Evolutionary conservation across 257 asterid genomes (phyloP).

Genomic region (Sherardia arvensis): DNA sequence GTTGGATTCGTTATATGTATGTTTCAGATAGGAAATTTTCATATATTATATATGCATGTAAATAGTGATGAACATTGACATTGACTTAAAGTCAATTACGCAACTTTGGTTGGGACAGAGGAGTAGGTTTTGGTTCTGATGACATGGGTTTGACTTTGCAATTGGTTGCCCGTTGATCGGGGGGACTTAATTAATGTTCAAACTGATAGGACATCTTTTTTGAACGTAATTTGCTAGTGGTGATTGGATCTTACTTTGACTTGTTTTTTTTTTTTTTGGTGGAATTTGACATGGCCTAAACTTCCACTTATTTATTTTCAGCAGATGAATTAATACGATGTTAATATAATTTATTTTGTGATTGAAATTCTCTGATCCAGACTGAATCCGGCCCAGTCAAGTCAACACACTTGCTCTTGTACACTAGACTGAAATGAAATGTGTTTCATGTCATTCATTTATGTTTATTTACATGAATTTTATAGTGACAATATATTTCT

Average conservation of each 20-base stretch:
- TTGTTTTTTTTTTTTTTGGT: background rate
- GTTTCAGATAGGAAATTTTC: no score
- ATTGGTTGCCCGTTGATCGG: background rate
- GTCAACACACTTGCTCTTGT: background rate
- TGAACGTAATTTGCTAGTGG: background rate
- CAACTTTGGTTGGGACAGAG: no score
- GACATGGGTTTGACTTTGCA: background rate
- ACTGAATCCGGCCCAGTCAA: background rate
- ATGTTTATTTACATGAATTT: background rate
- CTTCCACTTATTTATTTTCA: background rate
- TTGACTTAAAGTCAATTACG: no score
- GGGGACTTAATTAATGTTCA: background rate
- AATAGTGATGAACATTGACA: no score
- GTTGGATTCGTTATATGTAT: no score
- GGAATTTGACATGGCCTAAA: background rate
- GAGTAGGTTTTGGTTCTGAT: background rate
- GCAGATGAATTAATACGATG: background rate
- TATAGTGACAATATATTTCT: slow-evolving; percentile 11
- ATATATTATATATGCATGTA: no score
- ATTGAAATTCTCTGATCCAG: background rate
- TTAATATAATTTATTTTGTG: background rate
- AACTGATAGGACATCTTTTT: background rate
- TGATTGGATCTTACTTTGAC: background rate
- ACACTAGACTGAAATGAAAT: background rate
- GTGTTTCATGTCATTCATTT: background rate